A percentile compares a stretch with the other conserved stretches of the same genome.
These are phyloP conservation scores for Penicillium salamii DNA, from an alignment of 495 filamentous ascomycete species.

Conservation along the genomic window DNA sequence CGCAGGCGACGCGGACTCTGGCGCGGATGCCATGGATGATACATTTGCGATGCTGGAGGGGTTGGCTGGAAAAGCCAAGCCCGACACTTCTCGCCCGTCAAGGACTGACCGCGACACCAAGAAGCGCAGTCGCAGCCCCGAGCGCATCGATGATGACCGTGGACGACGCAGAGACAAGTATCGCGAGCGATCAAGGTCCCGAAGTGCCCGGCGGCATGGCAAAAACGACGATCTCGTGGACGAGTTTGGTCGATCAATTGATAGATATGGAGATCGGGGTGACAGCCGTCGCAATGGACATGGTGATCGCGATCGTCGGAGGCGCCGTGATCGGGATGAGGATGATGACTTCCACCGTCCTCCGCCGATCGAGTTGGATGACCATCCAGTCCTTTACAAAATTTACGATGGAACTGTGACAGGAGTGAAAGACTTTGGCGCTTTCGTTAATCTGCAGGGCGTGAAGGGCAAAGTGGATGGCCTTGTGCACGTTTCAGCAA, in stretches of 20 bases:
- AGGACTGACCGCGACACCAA: conserved; percentile 41
- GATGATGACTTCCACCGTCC: conserved; percentile 68
- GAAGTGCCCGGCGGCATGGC: conserved; percentile 41
- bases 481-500: conserved; percentile 93
- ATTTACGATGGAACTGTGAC: conserved; percentile 87
- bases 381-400: conserved; percentile 78
- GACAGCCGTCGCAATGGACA: conserved; percentile 43
- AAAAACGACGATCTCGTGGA: conserved; percentile 59
- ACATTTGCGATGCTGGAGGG: conserved; percentile 89
- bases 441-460: conserved; percentile 88
- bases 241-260: conserved; percentile 56
- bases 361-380: conserved; percentile 76
- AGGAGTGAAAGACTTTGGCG: conserved; percentile 91
- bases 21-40: conserved; percentile 77
- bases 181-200: conserved; percentile 56
- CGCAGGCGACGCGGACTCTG: conserved; percentile 32
- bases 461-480: conserved; percentile 88
- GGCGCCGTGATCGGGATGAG: conserved; percentile 43
- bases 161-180: conserved; percentile 52
- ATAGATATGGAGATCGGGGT: conserved; percentile 35
- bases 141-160: conserved; percentile 55
- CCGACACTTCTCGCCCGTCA: conserved; percentile 32
- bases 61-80: conserved; percentile 66
- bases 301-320: conserved; percentile 38
- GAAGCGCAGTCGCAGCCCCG: conserved; percentile 74